phyloP scores from a whole-genome alignment of 768 basidiomycete species.

The Cystobasidium ongulense region DNA sequence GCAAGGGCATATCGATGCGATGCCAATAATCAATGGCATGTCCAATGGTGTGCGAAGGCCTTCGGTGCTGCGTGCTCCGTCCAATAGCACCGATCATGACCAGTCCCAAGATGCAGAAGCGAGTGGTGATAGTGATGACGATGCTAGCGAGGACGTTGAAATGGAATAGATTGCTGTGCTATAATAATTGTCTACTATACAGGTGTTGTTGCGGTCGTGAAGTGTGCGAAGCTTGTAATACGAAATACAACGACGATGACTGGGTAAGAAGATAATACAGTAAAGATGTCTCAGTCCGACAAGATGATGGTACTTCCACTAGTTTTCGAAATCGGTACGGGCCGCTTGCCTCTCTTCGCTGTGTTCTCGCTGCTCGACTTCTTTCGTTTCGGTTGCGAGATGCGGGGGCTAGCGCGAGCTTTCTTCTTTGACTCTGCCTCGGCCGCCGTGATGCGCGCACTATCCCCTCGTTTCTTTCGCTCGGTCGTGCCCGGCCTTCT shows the following conservation, averaged over 20 bases:
- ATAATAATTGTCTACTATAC: not conserved
- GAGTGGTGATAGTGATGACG: constrained; percentile 19
- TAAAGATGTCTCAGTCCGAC: not conserved
- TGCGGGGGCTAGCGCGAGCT: not conserved
- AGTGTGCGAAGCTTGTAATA: not conserved
- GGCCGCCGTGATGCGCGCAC: too few relatives aligned
- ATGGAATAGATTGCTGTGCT: constrained; percentile 3
- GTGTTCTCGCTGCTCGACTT: not conserved
- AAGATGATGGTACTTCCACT: not conserved
- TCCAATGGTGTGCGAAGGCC: not conserved
- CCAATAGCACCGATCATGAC: not conserved
- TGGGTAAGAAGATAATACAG: not conserved
- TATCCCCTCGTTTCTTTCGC: not conserved
- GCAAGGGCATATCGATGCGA: not conserved
- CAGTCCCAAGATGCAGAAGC: constrained; percentile 9
- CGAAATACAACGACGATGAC: not conserved
- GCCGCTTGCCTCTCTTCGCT: not conserved
- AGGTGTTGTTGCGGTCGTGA: not conserved
- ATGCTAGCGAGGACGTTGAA: constrained; percentile 16
- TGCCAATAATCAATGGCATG: not conserved
- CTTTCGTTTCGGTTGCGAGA: not conserved
- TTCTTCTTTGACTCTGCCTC: not conserved
- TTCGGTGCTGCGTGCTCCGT: not conserved
- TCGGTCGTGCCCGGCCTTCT: not conserved
- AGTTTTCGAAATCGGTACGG: not conserved